Base-by-base conservation (phyloP, 2,329 filamentous ascomycete species). In the Calonectria fujianensis region DNA sequence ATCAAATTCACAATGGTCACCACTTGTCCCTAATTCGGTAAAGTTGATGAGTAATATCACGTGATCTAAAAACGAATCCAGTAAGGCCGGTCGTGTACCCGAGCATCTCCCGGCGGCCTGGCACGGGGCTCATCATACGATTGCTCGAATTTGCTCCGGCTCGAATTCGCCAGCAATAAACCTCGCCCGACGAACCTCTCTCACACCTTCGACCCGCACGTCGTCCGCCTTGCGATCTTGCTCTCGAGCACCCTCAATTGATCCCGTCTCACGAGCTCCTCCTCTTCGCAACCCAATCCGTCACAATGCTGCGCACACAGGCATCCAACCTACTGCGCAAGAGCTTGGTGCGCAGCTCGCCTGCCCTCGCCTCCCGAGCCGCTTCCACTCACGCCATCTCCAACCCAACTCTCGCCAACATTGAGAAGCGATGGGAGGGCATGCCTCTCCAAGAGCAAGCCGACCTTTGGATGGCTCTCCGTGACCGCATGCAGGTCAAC, bases 401-500 rank as follows among this genome's bases (percentile, higher is more conserved):
- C 84, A 98, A 98, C 90, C 97, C 97, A 82, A 98, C 95, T 74
- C 92, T 99, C 84, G 95, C 95, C 88, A 96, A 98, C 89, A 98
- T 99, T 85, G 97, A 99, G 93, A 98, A 98, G 94, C 92, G 97
- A 90, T 99, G 97, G 97, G 97, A 99, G 90, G 92, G 90, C 78
- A 96, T 98, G 95, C 96, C 96, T 74, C 95, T 97, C 79, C 96
- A 98, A 91, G 97, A 99, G 92, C 97, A 99, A 93, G 97, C 97
- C 81, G 97, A 99, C 85, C 90, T 99, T 83, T 99, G 97, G 97
- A 99, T 99, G 97, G 91, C 94, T 82, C 91, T 99, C 87, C 93
- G 97, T 87, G 97, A 99, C 89, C 94, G 97, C 85, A 99, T 99
- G 97, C 98, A 98, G 94, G 93, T 92, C 83, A 96, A 95, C 90